Evolutionary conservation across 306 rosid genomes (phyloP).

Genomic region (Neltuma alba): DNA sequence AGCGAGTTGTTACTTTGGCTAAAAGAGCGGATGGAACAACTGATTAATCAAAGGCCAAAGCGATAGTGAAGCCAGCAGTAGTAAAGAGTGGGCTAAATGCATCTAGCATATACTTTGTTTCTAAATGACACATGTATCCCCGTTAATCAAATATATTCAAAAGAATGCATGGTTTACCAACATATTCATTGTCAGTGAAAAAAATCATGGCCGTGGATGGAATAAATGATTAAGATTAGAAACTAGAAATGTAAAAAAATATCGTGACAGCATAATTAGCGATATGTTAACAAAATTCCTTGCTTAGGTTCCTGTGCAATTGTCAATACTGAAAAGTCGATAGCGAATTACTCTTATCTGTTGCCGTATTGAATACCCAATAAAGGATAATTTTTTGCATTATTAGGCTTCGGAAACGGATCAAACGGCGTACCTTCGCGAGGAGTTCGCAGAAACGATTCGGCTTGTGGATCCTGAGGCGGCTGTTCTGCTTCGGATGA

Average conservation of each 20-base stretch:
- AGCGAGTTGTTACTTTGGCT: slow-evolving; percentile 6
- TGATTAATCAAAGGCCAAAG: slow-evolving; percentile 13
- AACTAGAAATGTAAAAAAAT: background rate
- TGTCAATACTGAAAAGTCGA: background rate
- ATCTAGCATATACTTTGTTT: slow-evolving; percentile 16
- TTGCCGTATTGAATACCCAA: background rate
- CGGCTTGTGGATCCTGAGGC: slow-evolving; percentile 34
- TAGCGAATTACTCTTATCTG: background rate
- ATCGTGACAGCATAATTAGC: background rate
- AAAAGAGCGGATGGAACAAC: background rate
- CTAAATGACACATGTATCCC: slow-evolving; percentile 14
- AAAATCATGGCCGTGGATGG: background rate
- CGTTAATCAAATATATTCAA: background rate
- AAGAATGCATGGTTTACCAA: background rate
- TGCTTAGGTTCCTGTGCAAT: background rate
- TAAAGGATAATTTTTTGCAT: background rate
- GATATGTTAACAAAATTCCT: background rate
- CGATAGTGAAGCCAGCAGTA: background rate
- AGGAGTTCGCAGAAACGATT: slow-evolving; percentile 36
- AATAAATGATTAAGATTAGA: background rate
- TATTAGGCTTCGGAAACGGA: background rate
- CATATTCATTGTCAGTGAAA: background rate
- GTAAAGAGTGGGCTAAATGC: background rate
- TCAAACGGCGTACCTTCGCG: slow-evolving; percentile 41
- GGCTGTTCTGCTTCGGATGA: slow-evolving; percentile 64